Evolutionary conservation across 2,329 filamentous ascomycete genomes (phyloP).

Genomic region (Magnaporthales sp.): DNA sequence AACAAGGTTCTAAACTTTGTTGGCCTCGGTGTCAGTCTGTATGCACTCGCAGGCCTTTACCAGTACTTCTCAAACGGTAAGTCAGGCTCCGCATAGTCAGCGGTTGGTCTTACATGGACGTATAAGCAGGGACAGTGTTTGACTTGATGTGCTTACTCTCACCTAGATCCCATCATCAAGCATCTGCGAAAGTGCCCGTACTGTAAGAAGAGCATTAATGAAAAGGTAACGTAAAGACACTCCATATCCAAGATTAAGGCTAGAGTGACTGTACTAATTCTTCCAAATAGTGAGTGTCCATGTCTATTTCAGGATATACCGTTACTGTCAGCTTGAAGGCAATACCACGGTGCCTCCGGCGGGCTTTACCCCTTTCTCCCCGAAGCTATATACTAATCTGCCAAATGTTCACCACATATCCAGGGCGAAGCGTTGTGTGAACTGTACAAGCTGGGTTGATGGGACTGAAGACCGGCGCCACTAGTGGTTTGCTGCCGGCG

Average conservation of each 20-base stretch:
- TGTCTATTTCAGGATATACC: not conserved
- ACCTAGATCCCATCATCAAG: conserved; percentile 60
- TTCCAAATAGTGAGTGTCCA: not conserved
- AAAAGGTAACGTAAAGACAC: conserved; percentile 39
- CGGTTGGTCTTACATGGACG: not conserved
- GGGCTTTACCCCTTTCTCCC: not conserved
- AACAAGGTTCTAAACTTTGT: conserved; percentile 58
- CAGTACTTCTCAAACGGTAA: conserved; percentile 40
- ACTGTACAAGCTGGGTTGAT: conserved; percentile 44
- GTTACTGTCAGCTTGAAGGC: not conserved
- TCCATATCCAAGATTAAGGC: not conserved
- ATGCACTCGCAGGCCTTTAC: conserved; percentile 54
- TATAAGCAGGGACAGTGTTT: not conserved
- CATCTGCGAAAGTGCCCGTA: conserved; percentile 60
- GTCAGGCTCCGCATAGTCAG: not conserved
- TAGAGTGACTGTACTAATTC: not conserved
- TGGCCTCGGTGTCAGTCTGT: conserved; percentile 56
- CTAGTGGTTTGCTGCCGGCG: not conserved
- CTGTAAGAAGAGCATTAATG: conserved; percentile 53
- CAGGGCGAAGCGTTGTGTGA: conserved; percentile 35
- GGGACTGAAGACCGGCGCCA: conserved; percentile 32
- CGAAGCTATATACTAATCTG: not conserved
- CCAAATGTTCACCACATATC: not conserved
- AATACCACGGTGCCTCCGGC: not conserved
- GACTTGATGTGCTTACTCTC: not conserved